Base-by-base conservation (phyloP, 2,329 filamentous ascomycete species). In the Alternaria viburni region DNA sequence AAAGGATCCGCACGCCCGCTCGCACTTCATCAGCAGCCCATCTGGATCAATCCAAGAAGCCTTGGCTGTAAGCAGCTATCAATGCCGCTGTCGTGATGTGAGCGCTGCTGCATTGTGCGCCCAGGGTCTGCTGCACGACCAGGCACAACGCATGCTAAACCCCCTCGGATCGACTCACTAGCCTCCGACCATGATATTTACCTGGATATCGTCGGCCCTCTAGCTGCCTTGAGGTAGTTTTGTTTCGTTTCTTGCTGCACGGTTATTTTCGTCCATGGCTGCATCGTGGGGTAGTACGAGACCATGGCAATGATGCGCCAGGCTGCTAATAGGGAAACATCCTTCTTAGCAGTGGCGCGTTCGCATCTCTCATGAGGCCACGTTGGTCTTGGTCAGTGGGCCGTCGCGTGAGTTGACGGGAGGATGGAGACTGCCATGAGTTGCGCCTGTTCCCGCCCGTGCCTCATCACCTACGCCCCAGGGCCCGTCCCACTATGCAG, bases 201-300 rank as follows among this genome's bases (percentile, higher is more conserved):
- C 69, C 69, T 72, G 62, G 51, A 61, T 64, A 52, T 51, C 21
- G 13, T 55, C 47, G 44, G 23, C 50, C 6, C 32, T 47, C 67
- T 69, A 72, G 59, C 71, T 56, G 23, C 9, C 57, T 66, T 23
- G 36, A 59, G 73, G 11, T 57, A 66, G 51, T 68, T 72, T 58
- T 56, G 72, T 74, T 74, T 74, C 62, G 64, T 69, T 72, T 68
- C 61, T 41, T 58, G 64, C 57, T 61, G 61, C 62, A 70, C 58
- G 65, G 55, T 74, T 77, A 77, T 74, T 74, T 76, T 74, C 69
- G 73, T 66, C 61, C 60, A 49, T 57, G 68, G 61, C 64, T 67
- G 58, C 67, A 64, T 68, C 61, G 66, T 66, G 65, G 68, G 57
- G 66, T 66, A 50, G 56, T 19, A 62, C 63, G 11, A 32, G 21